Evolutionary conservation across 2,329 filamentous ascomycete genomes (phyloP), one percentile per base, ranked within the genome.

Genomic region (Ophiocordyceps camponoti-floridani): DNA sequence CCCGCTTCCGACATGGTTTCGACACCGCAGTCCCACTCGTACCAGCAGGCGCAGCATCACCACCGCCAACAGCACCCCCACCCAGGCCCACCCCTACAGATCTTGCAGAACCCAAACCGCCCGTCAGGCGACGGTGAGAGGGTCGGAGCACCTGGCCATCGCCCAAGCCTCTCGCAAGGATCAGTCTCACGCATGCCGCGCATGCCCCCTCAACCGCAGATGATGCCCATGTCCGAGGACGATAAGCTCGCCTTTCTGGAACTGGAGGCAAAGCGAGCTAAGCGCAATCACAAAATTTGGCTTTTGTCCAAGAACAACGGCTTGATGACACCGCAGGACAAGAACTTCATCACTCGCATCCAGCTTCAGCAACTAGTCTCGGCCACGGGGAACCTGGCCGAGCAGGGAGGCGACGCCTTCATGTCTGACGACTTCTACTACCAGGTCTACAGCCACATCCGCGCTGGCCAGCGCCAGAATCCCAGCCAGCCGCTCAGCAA

Each of bases 321-420:
- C 23, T 66, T 98, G 48, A 98, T 98, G 91, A 98, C 91, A 4
- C 91, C 91, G 0, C 89, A 96, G 58, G 91, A 98, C 64, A 98
- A 98, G 71, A 98, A 95, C 60, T 98, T 96, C 63, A 94, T 98
- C 52, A 96, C 91, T 5, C 80, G 91, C 16, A 98, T 98, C 51
- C 91, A 98, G 60, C 72, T 98, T 44, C 91, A 98, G 64, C 91
- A 98, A 59, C 74, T 98, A 33, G 85, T 98, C 45, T 80, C 89
- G 11, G 88, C 91, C 9, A 94, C 87, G 23, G 89, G 89, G 10
- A 91, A 87, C 54, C 75, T 87, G 4, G 81, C 81, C 44, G 87
- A 94, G 49, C 74, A 80, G 41, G 82, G 82, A 41, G 77, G 79
- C 0, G 88, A 96, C 57, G 77, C 85, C 33, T 79, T 84, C 7